Evolutionary conservation across 2,329 filamentous ascomycete species (phyloP).

Genomic region (Fusarium sororula): DNA sequence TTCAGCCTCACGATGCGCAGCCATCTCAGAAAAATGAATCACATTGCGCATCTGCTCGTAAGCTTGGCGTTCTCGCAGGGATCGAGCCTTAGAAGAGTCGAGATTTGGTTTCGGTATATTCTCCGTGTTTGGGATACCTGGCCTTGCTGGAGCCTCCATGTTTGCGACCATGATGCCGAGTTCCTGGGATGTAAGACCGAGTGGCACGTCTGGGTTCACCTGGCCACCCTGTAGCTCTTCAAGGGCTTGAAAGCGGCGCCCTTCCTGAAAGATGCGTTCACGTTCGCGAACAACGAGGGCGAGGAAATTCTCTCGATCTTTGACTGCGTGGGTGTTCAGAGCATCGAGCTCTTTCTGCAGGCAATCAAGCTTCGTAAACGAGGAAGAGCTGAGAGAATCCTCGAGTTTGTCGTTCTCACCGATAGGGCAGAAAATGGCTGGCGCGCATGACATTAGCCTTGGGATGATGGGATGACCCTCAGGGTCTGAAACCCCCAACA

Average conservation of each 20-base stretch:
- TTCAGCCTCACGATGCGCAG: constrained; percentile 41
- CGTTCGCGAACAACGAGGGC: constrained; percentile 45
- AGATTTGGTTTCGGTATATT: constrained; percentile 34
- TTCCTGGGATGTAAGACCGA: constrained; percentile 12
- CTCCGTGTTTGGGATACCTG: constrained; percentile 6
- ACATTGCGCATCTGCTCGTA: constrained; percentile 35
- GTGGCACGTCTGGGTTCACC: not conserved
- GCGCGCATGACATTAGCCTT: not conserved
- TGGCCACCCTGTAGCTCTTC: not conserved
- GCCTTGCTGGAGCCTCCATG: constrained; percentile 38
- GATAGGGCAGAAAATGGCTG: constrained; percentile 48
- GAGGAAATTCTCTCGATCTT: constrained; percentile 45
- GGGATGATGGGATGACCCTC: constrained; percentile 23
- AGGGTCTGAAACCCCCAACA: constrained; percentile 13
- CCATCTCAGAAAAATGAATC: constrained; percentile 21
- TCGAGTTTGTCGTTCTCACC: constrained; percentile 1
- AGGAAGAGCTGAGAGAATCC: not conserved
- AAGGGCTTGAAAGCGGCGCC: constrained; percentile 27
- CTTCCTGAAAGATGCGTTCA: constrained; percentile 43
- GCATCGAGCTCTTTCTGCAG: constrained; percentile 34
- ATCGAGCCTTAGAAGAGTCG: not conserved
- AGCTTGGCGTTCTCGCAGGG: constrained; percentile 37
- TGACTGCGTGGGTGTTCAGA: constrained; percentile 40
- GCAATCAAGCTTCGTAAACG: constrained; percentile 21
- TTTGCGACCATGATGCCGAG: constrained; percentile 43